phyloP scores from a whole-genome alignment of 23 red algal species.

The Agarophyton chilense region DNA sequence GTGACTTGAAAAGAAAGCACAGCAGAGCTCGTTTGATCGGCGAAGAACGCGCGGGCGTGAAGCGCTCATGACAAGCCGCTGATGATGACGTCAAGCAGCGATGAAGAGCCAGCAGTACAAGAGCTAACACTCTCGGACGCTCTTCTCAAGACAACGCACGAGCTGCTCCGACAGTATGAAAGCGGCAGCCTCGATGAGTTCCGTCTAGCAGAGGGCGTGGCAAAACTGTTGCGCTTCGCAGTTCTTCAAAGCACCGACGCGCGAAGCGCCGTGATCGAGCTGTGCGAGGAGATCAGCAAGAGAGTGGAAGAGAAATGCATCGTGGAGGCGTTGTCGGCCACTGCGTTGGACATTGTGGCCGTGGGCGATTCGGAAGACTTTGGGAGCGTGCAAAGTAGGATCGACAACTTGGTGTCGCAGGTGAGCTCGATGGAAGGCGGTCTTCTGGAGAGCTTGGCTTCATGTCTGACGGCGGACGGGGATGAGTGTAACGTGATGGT shows the following conservation, averaged over 20 bases:
- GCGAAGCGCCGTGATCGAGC: slow-evolving; percentile 14
- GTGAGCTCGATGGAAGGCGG: slow-evolving; percentile 1
- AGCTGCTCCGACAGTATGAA: slow-evolving; percentile 41
- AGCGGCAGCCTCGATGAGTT: slow-evolving; percentile 1
- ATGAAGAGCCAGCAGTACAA: neutral
- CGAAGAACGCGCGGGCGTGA: too few relatives aligned
- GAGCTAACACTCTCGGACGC: slow-evolving; percentile 6
- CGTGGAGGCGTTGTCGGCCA: slow-evolving; percentile 28
- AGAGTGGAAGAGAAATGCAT: slow-evolving; percentile 25
- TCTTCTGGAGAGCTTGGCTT: slow-evolving; percentile 1
- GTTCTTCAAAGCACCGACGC: slow-evolving; percentile 35
- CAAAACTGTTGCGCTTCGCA: slow-evolving; percentile 30
- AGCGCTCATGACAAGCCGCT: neutral
- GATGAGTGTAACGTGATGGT: slow-evolving; percentile 20
- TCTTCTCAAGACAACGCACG: slow-evolving; percentile 8
- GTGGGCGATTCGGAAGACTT: slow-evolving; percentile 33
- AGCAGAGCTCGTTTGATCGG: too few relatives aligned
- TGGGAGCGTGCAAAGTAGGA: slow-evolving; percentile 9
- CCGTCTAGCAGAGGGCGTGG: slow-evolving; percentile 22
- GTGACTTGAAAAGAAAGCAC: too few relatives aligned
- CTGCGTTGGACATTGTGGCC: slow-evolving; percentile 36
- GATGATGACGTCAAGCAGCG: slow-evolving; percentile 27
- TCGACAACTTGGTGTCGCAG: slow-evolving; percentile 12
- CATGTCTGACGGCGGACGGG: neutral
- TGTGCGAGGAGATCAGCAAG: slow-evolving; percentile 31